Evolutionary conservation across 768 basidiomycete genomes (phyloP), one percentile per base, ranked within the genome.

Genomic region (Tricholoma bakamatsutake): DNA sequence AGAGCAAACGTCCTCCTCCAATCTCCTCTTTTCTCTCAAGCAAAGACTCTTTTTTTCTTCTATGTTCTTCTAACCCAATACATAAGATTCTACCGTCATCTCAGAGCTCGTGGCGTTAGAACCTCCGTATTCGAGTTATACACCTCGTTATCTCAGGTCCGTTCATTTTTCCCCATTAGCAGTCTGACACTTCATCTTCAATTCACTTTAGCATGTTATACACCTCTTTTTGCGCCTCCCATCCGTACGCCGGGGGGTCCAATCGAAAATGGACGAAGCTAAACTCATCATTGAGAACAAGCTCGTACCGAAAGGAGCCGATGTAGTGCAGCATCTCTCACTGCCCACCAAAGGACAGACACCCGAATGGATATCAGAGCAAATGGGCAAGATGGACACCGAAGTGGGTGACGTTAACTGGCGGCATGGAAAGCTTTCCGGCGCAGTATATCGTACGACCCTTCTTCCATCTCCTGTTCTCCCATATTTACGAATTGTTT

Each of bases 381-480:
- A 92, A 66, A 91, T 93, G 87, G 80, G 82, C 21, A 81, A 76
- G 62, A 92, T 93, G 88, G 89, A 93, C 68, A 66, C 62, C 24
- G 82, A 83, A 56, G 65, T 80, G 46, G 74, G 70, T 15, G 61
- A 65, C 15, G 70, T 76, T 1, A 72, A 83, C 54, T 94, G 88
- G 84, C 76, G 71, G 51, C 67, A 80, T 4, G 91, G 91, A 15
- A 90, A 89, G 67, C 67, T 94, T 12, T 89, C 87, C 45, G 93
- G 92, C 4, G 88, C 90, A 5, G 87, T 94, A 18, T 94, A 94
- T 63, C 92, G 89, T 91, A 66, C 59, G 86, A 73, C 31, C n/a
- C 11, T 42, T 33, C 33, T 11, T 17, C 28, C 17, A 31, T 39
- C n/a, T 28, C 17, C 18, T 49, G 48, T 18, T 56, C 42, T 42